These are phyloP conservation scores for Leccinum subrobustum DNA, from an alignment of 1,284 basidiomycete species.

Conservation along the genomic window DNA sequence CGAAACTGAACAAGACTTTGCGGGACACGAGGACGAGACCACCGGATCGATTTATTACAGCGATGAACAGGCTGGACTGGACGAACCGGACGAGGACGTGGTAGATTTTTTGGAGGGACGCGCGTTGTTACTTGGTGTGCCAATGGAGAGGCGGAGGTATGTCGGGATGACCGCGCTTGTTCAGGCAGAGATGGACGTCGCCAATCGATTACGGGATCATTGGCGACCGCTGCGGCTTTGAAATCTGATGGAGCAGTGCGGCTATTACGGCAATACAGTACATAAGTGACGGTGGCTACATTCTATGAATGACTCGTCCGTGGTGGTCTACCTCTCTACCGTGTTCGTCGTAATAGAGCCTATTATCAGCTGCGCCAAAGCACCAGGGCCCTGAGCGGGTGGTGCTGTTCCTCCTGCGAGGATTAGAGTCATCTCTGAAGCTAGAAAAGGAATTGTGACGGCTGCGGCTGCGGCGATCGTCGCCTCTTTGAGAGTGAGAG, in stretches of 20 bases:
- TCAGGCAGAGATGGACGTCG: conserved; percentile 57
- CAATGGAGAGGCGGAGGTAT: neutral
- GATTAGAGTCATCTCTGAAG: conserved; percentile 19
- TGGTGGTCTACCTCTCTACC: conserved; percentile 29
- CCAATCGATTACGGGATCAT: conserved; percentile 50
- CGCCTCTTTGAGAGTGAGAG: conserved; percentile 5
- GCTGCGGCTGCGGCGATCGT: conserved; percentile 12
- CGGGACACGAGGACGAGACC: neutral
- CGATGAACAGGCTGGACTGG: neutral
- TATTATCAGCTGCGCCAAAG: conserved; percentile 21
- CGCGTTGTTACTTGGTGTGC: conserved; percentile 37
- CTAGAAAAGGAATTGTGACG: conserved; percentile 26
- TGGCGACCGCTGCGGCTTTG: conserved; percentile 57
- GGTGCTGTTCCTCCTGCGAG: conserved; percentile 17
- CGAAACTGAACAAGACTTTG: neutral
- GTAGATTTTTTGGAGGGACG: conserved; percentile 45
- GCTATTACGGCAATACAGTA: neutral
- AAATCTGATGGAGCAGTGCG: neutral
- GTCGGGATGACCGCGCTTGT: conserved; percentile 27
- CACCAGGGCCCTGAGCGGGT: conserved; percentile 23
- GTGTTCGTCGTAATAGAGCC: conserved; percentile 22
- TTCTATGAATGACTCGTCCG: conserved; percentile 29
- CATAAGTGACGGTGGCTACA: conserved; percentile 12
- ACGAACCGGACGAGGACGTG: conserved; percentile 3
- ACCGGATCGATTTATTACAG: neutral